phyloP scores from a whole-genome alignment of 2,329 filamentous ascomycete genomes.

The Aureobasidium melanogenum region DNA sequence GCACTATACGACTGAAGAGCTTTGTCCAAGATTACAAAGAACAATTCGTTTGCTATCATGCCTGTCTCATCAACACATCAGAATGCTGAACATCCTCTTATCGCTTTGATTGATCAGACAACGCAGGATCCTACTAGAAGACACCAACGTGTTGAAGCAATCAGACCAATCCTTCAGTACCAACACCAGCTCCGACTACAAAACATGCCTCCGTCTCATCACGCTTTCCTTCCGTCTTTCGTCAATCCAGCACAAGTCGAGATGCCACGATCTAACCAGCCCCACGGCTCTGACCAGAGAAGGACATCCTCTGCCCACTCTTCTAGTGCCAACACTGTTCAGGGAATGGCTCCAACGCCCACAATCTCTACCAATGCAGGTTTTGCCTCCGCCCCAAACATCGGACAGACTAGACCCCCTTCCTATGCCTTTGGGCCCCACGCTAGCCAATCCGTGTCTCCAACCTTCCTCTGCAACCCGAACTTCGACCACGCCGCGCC shows the following conservation, averaged over 20 bases:
- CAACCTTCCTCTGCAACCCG: not conserved
- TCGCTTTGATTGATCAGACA: not conserved
- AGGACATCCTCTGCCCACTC: not conserved
- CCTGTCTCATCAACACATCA: not conserved
- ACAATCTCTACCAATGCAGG: not conserved
- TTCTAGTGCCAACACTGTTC: not conserved
- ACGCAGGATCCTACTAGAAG: not conserved
- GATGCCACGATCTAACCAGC: not conserved
- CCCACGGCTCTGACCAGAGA: not conserved
- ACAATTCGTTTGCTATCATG: not conserved
- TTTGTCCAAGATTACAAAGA: not conserved
- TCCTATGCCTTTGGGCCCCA: not conserved
- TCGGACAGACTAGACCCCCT: not conserved
- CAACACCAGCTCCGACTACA: not conserved
- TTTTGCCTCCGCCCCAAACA: not conserved
- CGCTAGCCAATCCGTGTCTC: not conserved
- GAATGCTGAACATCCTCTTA: not conserved
- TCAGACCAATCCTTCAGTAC: not conserved
- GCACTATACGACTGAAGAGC: not conserved
- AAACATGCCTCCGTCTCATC: not conserved
- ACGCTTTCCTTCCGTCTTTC: not conserved
- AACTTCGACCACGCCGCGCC: not conserved
- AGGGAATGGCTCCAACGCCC: not conserved
- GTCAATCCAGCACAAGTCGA: not conserved
- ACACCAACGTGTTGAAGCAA: not conserved